These are phyloP conservation scores for Butyriboletus loyo DNA, from an alignment of 768 basidiomycete species.

Conservation along the genomic window DNA sequence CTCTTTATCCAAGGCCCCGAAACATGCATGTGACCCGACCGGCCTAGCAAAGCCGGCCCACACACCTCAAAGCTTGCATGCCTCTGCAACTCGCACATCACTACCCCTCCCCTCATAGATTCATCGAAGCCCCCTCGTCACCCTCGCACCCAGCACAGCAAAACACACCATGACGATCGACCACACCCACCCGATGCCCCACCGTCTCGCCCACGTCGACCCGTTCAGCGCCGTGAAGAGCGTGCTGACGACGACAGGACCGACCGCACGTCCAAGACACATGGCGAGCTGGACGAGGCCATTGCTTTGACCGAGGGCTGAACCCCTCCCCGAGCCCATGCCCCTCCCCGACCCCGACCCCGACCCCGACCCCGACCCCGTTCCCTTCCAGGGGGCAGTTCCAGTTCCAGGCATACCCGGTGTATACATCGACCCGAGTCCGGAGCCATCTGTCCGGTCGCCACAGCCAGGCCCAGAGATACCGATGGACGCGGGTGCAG, in stretches of 20 bases:
- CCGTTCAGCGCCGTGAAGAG: slow-evolving; percentile 13
- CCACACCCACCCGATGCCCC: slow-evolving; percentile 9
- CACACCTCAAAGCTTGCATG: too few relatives aligned
- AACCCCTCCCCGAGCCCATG: neutral
- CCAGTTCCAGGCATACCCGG: neutral
- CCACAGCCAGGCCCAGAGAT: neutral
- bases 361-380: neutral
- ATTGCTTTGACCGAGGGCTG: slow-evolving; percentile 57
- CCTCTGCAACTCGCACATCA: too few relatives aligned
- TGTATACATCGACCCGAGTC: neutral
- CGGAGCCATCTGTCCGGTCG: too few relatives aligned
- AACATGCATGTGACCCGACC: too few relatives aligned
- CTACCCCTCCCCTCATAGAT: too few relatives aligned
- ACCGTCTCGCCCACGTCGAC: slow-evolving; percentile 4
- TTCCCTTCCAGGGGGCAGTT: too few relatives aligned
- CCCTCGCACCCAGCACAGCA: slow-evolving; percentile 7
- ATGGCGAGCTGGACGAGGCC: slow-evolving; percentile 57
- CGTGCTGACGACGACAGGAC: slow-evolving; percentile 40
- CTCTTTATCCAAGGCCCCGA: too few relatives aligned
- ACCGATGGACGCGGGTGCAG: neutral
- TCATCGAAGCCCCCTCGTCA: slow-evolving; percentile 3
- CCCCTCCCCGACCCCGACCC: neutral
- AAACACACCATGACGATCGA: slow-evolving; percentile 5
- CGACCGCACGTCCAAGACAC: slow-evolving; percentile 50
- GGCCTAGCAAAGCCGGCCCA: too few relatives aligned